Conservation (phyloP, 2,329 filamentous ascomycete species). For the Zymoseptoria crescenta region DNA sequence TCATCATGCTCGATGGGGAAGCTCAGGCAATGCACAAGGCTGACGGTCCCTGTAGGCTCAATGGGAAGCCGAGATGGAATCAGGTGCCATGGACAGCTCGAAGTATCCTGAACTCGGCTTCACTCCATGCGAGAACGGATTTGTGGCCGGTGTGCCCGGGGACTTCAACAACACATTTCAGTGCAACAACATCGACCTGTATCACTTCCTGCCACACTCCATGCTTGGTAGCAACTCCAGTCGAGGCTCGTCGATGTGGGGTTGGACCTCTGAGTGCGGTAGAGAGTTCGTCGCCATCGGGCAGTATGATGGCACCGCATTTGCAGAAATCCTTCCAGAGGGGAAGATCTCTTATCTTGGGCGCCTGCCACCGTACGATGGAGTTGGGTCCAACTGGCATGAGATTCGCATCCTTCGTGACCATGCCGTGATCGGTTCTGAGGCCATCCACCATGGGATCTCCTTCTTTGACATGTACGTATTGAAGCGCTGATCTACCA, state of each 20-base stretch:
- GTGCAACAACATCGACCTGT: slow-evolving; percentile 44
- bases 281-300: slow-evolving; percentile 50
- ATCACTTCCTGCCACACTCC: slow-evolving; percentile 49
- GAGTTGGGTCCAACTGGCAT: slow-evolving; percentile 41
- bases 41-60: slow-evolving; percentile 13
- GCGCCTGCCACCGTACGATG: slow-evolving; percentile 43
- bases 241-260: slow-evolving; percentile 43
- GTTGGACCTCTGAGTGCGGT: slow-evolving; percentile 45
- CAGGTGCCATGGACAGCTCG: slow-evolving; percentile 31
- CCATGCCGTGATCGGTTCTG: slow-evolving; percentile 37
- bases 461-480: slow-evolving; percentile 53
- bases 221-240: slow-evolving; percentile 42
- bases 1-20: neutral
- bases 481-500: neutral
- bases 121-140: slow-evolving; percentile 16
- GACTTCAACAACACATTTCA: slow-evolving; percentile 28
- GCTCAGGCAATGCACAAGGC: neutral
- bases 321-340: slow-evolving; percentile 44
- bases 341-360: slow-evolving; percentile 48
- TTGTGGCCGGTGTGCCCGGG: slow-evolving; percentile 14
- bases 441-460: slow-evolving; percentile 47
- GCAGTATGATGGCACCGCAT: slow-evolving; percentile 48
- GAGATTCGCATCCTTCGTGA: slow-evolving; percentile 43
- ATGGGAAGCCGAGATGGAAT: slow-evolving; percentile 30
- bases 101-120: slow-evolving; percentile 35